Conservation (phyloP, 768 basidiomycete species). For the Pulveroboletus sp. region DNA sequence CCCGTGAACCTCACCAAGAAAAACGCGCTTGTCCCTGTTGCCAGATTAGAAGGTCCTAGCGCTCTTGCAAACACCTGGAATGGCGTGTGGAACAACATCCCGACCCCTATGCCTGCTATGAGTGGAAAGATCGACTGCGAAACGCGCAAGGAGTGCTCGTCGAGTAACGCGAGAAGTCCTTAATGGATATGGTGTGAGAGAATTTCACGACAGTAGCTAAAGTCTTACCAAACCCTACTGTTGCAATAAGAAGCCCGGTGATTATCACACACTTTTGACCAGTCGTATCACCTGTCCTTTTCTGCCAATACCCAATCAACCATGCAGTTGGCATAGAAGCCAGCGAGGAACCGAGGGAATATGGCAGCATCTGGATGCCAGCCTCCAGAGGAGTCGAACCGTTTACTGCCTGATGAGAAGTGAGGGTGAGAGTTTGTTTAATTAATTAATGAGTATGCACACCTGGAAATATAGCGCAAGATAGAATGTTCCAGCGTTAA, state of each 20-base stretch:
- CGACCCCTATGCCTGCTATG: conserved; percentile 73
- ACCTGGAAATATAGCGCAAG: conserved; percentile 84
- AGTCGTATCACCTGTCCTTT: conserved; percentile 49
- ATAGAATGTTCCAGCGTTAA: conserved; percentile 85
- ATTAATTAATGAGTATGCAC: conserved; percentile 12
- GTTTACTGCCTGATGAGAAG: conserved; percentile 55
- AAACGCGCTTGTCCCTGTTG: conserved; percentile 81
- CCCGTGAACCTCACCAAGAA: conserved; percentile 87
- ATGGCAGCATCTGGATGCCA: conserved; percentile 74
- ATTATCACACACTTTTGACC: conserved; percentile 68
- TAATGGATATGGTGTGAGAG: conserved; percentile 18
- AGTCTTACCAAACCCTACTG: conserved; percentile 69
- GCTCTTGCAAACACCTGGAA: conserved; percentile 76
- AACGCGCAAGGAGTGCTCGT: conserved; percentile 45
- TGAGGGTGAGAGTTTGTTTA: conserved; percentile 2
- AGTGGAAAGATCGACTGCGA: conserved; percentile 60
- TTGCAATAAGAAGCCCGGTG: conserved; percentile 59
- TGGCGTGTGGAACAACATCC: conserved; percentile 84
- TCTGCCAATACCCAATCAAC: conserved; percentile 71
- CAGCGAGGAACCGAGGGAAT: conserved; percentile 81
- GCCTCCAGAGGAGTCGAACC: conserved; percentile 69
- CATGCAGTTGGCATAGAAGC: conserved; percentile 87
- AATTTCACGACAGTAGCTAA: not conserved
- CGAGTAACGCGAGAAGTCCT: conserved; percentile 69
- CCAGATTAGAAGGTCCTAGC: conserved; percentile 63